These are phyloP conservation scores for Scorias spongiosa DNA, from an alignment of 2,329 filamentous ascomycete genomes.

Conservation along the genomic window DNA sequence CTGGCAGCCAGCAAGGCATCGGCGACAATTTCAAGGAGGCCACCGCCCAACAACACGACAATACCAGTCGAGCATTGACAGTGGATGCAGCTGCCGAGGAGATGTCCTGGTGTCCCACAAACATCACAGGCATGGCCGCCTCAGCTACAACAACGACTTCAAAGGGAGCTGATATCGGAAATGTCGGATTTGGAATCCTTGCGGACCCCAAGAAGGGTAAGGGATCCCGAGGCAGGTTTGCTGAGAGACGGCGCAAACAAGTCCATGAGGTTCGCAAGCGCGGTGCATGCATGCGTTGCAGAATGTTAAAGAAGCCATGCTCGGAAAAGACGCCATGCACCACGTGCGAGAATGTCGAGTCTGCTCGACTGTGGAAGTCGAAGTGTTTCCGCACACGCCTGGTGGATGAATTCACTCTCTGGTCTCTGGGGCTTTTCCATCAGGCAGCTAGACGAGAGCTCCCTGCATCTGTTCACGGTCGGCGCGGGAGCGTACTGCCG, in stretches of 20 bases:
- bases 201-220: slow-evolving; percentile 18
- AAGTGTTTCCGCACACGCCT: slow-evolving; percentile 44
- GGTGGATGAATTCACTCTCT: slow-evolving; percentile 42
- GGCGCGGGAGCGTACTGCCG: slow-evolving; percentile 32
- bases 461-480: slow-evolving; percentile 31
- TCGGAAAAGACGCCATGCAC: slow-evolving; percentile 45
- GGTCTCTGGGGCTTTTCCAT: slow-evolving; percentile 37
- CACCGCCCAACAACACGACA: not conserved
- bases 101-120: not conserved
- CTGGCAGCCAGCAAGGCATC: not conserved
- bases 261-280: slow-evolving; percentile 44
- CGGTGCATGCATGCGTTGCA: slow-evolving; percentile 46
- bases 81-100: not conserved
- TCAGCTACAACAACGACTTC: not conserved
- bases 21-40: not conserved
- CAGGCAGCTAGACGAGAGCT: slow-evolving; percentile 38
- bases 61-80: not conserved
- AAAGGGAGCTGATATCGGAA: not conserved
- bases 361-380: slow-evolving; percentile 45
- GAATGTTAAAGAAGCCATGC: slow-evolving; percentile 50
- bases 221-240: slow-evolving; percentile 38
- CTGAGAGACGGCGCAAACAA: slow-evolving; percentile 40
- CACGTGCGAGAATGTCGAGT: slow-evolving; percentile 44
- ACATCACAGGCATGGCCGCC: not conserved
- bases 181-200: not conserved